Evolutionary conservation across 2,329 filamentous ascomycete genomes (phyloP), one percentile per base, ranked within the genome.

Genomic region (Ramularia endophylla): DNA sequence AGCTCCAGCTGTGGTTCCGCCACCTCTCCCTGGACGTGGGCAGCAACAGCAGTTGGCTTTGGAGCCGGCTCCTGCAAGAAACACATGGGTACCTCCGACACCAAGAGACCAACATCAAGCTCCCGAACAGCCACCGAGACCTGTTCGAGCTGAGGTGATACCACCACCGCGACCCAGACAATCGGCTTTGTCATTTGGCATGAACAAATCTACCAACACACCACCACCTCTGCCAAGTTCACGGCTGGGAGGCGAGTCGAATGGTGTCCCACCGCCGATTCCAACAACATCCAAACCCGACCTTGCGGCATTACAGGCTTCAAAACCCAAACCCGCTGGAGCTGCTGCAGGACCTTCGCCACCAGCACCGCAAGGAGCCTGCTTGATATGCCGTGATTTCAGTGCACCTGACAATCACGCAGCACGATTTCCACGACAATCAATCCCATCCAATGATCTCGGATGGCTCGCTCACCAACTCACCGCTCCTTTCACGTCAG

Each of bases 331-430:
- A 16, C 19, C 44, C 11, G 53, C 47, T 41, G 46, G 38, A 11
- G 40, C 40, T 20, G 27, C 20, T 11, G 43, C 35, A 41, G 32
- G 38, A 46, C 31, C 40, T 38, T 60, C 27, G 9, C 22, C 6
- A 6, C n/a, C 43, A 8, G 25, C 35, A 12, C 19, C 38, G 13
- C 45, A 52, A 28, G 46, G 46, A n/a, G 55, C 56, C 4, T 97
- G 92, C 61, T 72, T 95, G 38, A 69, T 80, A 43, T 97, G 92
- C 61, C 80, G 89, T 50, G 89, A 97, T 66, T 97, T 94, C 64
- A 88, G 86, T 5, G 80, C 67, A 0, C 83, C 87, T 0, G 92
- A 97, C 64, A 65, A 65, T 11, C 81, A 94, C 51, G 90, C 87
- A 4, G 75, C 85, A 5, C 81, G 79, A 50, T 88, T 87, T 57